A percentile compares a stretch with the other conserved stretches of the same genome.
Evolutionary conservation across 768 basidiomycete species (phyloP).

Genomic region (Neoboletus brunneissimus): DNA sequence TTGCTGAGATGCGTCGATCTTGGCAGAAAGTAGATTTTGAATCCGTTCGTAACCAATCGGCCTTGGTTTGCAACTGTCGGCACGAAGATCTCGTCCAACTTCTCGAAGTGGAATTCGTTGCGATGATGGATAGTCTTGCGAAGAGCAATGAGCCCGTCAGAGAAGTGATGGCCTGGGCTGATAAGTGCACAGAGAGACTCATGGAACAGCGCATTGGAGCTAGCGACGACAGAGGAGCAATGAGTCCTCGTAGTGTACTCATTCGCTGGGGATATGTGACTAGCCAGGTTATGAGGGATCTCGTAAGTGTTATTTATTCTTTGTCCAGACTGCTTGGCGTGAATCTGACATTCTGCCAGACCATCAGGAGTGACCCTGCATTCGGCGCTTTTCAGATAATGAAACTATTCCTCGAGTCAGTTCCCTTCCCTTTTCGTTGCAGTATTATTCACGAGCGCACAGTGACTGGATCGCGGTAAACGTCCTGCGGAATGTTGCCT

Average conservation of each 20-base stretch:
- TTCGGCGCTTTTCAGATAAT: constrained; percentile 92
- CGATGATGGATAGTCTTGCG: constrained; percentile 65
- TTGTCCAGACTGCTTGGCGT: background rate
- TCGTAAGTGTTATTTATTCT: constrained; percentile 47
- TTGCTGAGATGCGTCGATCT: constrained; percentile 80
- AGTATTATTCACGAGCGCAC: constrained; percentile 17
- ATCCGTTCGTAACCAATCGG: constrained; percentile 89
- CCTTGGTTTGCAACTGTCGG: constrained; percentile 88
- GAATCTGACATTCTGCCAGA: constrained; percentile 43
- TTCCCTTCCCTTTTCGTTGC: constrained; percentile 17
- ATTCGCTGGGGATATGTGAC: constrained; percentile 94
- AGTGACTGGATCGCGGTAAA: constrained; percentile 93
- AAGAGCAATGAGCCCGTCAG: constrained; percentile 79
- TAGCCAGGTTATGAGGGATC: constrained; percentile 88
- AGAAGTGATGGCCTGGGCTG: constrained; percentile 89
- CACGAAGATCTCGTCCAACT: constrained; percentile 86
- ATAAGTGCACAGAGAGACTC: constrained; percentile 81
- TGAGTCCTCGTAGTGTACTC: constrained; percentile 84
- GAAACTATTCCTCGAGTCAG: constrained; percentile 87
- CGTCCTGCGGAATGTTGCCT: constrained; percentile 79
- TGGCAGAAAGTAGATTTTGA: constrained; percentile 91
- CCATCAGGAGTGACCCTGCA: constrained; percentile 87
- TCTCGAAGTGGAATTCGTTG: constrained; percentile 79
- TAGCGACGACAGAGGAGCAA: constrained; percentile 69
- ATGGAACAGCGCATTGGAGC: constrained; percentile 67